Percentiles rank a stretch among this genome's conserved stretches.
Conservation (phyloP, 2,329 filamentous ascomycete species). For the Calonectria montana region DNA sequence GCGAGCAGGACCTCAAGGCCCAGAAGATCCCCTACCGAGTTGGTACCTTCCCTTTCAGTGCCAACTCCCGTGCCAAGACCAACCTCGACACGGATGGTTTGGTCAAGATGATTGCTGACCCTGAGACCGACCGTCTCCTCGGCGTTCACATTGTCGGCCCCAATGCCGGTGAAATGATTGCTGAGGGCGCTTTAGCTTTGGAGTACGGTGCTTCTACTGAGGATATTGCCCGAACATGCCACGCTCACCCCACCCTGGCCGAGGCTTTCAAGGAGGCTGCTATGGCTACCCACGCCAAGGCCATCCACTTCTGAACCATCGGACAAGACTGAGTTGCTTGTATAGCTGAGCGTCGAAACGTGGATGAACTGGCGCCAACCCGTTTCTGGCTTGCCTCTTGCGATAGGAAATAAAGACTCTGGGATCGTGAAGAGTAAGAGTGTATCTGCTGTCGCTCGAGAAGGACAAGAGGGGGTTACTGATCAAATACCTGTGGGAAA, state of each 20-base stretch:
- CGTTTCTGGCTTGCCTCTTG: conserved; percentile 32
- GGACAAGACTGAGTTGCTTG: conserved; percentile 20
- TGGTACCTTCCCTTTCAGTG: conserved; percentile 95
- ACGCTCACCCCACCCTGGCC: conserved; percentile 94
- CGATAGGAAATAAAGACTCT: conserved; percentile 29
- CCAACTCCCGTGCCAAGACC: conserved; percentile 99
- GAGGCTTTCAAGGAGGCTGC: conserved; percentile 99
- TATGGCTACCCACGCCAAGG: conserved; percentile 95
- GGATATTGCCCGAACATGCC: conserved; percentile 93
- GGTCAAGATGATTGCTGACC: conserved; percentile 97
- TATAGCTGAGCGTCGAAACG: conserved; percentile 20
- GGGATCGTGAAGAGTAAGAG: conserved; percentile 30
- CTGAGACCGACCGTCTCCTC: conserved; percentile 94
- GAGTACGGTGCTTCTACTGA: conserved; percentile 97
- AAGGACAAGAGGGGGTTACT: conserved; percentile 34
- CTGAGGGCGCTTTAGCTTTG: conserved; percentile 92
- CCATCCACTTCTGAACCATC: conserved; percentile 85
- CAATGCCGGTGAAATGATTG: conserved; percentile 99
- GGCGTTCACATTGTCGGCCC: conserved; percentile 97
- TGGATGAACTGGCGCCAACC: conserved; percentile 9
- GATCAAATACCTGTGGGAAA: conserved; percentile 34
- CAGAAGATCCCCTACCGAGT: conserved; percentile 91
- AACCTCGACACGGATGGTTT: conserved; percentile 96
- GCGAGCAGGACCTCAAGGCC: conserved; percentile 93
- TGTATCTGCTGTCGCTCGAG: conserved; percentile 29